Evolutionary conservation across 345 rosid species (phyloP).

Genomic region (Populus euphratica): DNA sequence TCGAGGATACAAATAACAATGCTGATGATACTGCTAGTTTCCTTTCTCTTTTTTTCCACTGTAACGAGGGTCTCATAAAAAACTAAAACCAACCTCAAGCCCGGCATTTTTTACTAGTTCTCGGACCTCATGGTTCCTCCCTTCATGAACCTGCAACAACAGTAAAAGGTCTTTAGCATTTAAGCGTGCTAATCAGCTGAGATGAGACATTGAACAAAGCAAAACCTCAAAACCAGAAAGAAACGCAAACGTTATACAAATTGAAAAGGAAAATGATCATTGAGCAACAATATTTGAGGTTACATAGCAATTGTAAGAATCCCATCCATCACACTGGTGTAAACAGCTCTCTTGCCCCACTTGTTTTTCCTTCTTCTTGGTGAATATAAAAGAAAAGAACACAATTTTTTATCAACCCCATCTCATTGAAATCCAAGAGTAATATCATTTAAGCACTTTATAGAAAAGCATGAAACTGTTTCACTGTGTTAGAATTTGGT

Average conservation of each 20-base stretch:
- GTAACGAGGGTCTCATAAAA: conserved; percentile 5
- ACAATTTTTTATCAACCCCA: neutral
- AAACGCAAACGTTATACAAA: neutral
- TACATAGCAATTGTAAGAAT: neutral
- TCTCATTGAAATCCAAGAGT: neutral
- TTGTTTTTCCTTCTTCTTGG: neutral
- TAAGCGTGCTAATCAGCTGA: conserved; percentile 1
- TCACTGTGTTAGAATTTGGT: neutral
- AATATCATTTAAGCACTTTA: neutral
- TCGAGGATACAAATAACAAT: neutral
- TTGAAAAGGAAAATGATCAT: neutral
- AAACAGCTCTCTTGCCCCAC: neutral
- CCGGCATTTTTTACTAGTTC: conserved; percentile 95
- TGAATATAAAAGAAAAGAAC: neutral
- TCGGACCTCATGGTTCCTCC: conserved; percentile 92
- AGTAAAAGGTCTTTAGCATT: neutral
- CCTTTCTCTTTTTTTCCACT: neutral
- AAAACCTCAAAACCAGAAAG: neutral
- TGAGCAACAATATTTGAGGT: neutral
- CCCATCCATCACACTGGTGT: neutral
- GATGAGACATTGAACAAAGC: neutral
- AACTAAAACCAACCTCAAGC: conserved; percentile 68
- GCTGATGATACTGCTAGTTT: neutral
- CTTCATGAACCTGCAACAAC: conserved; percentile 80
- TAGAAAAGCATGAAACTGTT: neutral